Percentiles rank a stretch among this genome's conserved stretches.
Evolutionary conservation across 768 basidiomycete genomes (phyloP).

Genomic region (Mrakia frigida): DNA sequence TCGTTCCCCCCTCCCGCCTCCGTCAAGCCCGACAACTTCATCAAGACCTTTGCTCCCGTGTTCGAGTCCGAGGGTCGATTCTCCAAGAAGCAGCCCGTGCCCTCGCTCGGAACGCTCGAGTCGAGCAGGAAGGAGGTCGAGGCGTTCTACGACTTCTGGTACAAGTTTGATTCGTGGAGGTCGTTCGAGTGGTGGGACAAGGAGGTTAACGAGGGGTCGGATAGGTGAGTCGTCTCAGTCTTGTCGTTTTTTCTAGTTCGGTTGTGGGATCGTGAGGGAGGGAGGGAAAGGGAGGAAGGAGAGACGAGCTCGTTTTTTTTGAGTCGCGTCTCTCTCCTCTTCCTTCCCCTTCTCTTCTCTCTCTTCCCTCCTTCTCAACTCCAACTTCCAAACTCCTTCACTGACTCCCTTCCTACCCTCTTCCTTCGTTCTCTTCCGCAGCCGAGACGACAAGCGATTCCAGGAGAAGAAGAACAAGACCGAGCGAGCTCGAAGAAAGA

Average conservation of each 20-base stretch:
- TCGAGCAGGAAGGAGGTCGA: constrained; percentile 78
- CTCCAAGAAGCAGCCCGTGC: constrained; percentile 76
- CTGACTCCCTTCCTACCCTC: too few species aligned
- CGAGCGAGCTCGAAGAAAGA: constrained; percentile 91
- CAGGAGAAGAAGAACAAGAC: constrained; percentile 99
- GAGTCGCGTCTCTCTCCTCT: neutral
- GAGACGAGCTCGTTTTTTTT: neutral
- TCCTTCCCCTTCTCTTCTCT: neutral
- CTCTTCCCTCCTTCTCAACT: neutral
- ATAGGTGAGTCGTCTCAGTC: constrained; percentile 72
- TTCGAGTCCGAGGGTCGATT: constrained; percentile 91
- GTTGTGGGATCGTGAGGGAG: neutral
- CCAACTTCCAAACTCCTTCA: too few species aligned
- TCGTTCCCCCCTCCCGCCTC: constrained; percentile 51
- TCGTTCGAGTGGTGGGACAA: constrained; percentile 98
- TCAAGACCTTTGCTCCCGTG: constrained; percentile 67
- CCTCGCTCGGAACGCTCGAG: constrained; percentile 64
- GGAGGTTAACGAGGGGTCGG: constrained; percentile 95
- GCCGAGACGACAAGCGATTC: constrained; percentile 97
- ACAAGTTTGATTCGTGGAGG: constrained; percentile 98
- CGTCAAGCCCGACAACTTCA: constrained; percentile 40
- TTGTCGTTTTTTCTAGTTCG: neutral
- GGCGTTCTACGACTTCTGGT: constrained; percentile 97
- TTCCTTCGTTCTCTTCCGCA: constrained; percentile 40
- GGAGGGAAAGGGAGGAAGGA: too few species aligned